Percentiles rank a stretch among this genome's conserved stretches.
Conservation (phyloP, 202 grass and related monocot genomes). For the Miscanthus sacchariflorus region DNA sequence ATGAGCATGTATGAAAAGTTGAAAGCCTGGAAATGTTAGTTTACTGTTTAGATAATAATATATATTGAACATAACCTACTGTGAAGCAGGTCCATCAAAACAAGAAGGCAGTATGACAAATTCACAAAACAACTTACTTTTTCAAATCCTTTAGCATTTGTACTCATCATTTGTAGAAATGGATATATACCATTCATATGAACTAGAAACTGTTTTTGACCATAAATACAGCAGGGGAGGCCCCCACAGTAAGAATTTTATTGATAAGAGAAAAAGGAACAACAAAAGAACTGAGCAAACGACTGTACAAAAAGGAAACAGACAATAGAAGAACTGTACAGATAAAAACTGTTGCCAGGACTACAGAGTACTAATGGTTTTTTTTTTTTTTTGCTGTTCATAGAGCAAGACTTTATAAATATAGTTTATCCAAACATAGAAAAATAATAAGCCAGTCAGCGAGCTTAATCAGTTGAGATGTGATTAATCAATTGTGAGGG, state of each 20-base stretch:
- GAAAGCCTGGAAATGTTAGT: neutral
- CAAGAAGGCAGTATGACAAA: neutral
- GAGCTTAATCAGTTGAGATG: neutral
- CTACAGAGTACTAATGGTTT: neutral
- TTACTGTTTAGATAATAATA: neutral
- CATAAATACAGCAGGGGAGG: too few species aligned
- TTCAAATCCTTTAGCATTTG: neutral
- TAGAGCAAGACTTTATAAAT: neutral
- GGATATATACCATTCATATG: neutral
- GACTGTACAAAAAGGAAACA: too few species aligned
- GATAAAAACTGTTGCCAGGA: neutral
- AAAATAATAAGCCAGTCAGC: neutral
- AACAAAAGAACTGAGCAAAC: too few species aligned
- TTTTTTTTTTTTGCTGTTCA: neutral
- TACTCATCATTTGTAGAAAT: neutral
- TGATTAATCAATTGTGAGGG: neutral
- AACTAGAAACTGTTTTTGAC: neutral
- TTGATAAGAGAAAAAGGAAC: too few species aligned
- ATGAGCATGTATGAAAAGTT: neutral
- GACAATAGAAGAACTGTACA: too few species aligned
- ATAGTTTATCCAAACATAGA: neutral
- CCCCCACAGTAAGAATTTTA: too few species aligned
- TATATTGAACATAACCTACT: neutral
- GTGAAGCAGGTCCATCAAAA: neutral
- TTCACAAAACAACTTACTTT: conserved; percentile 13